Evolutionary conservation across 1,284 basidiomycete genomes (phyloP).

Genomic region (Trichosporon inkin): DNA sequence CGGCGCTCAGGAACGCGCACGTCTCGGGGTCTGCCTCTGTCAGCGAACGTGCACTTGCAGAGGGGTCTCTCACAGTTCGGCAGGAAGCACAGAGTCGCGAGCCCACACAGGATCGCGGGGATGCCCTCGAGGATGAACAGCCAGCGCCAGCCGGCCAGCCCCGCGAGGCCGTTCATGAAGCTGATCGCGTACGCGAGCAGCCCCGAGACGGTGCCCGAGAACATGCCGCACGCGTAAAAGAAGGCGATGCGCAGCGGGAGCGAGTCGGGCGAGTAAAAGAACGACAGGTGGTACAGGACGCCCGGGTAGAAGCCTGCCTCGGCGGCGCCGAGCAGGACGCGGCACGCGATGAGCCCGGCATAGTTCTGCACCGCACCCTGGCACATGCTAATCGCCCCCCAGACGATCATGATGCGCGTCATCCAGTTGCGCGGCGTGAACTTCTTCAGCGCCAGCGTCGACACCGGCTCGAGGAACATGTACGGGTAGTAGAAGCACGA

Average conservation of each 20-base stretch:
- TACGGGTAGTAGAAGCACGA: slow-evolving; percentile 18
- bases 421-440: slow-evolving; percentile 36
- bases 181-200: slow-evolving; percentile 35
- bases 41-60: not conserved
- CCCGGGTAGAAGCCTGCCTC: slow-evolving; percentile 38
- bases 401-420: slow-evolving; percentile 24
- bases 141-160: slow-evolving; percentile 37
- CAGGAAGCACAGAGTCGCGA: slow-evolving; percentile 51
- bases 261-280: slow-evolving; percentile 34
- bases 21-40: slow-evolving; percentile 14
- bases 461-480: slow-evolving; percentile 13
- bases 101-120: slow-evolving; percentile 50
- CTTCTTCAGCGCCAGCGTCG: slow-evolving; percentile 22
- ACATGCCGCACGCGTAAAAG: slow-evolving; percentile 28
- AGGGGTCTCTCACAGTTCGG: slow-evolving; percentile 45
- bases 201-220: slow-evolving; percentile 30
- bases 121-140: slow-evolving; percentile 56
- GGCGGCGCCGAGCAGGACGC: slow-evolving; percentile 44
- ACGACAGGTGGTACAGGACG: slow-evolving; percentile 37
- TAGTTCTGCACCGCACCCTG: slow-evolving; percentile 28
- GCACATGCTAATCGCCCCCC: slow-evolving; percentile 18
- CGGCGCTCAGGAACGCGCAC: not conserved
- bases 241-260: slow-evolving; percentile 14
- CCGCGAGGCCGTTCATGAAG: slow-evolving; percentile 31
- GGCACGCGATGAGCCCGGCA: slow-evolving; percentile 31